Base-by-base conservation (phyloP, 1,139 yeast genomes). In the Saccharomyces hybrid region DNA sequence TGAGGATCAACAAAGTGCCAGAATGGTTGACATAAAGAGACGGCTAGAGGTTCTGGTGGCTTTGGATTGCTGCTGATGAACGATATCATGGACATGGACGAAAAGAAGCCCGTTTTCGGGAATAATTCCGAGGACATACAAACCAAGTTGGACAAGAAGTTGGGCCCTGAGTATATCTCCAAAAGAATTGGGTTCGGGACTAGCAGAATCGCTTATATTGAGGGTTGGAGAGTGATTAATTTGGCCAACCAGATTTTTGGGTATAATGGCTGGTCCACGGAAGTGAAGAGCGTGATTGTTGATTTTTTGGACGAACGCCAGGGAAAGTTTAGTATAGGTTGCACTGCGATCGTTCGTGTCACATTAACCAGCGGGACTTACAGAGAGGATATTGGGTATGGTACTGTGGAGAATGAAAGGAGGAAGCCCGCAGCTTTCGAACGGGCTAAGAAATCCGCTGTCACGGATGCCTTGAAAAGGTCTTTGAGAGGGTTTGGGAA, bases 91-190 rank as follows among this genome's bases (percentile, higher is more conserved):
- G 56, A 44, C 49, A 64, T 63, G 66, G 69, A 64, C 9, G 66
- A 63, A 32, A 59, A 58, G 46, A 63, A 62, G 47, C 61, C 62
- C 1, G 58, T 58, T 50, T 38, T 51, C 2, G 52, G 53, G 9
- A 61, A 61, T 9, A 49, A 59, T 8, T 61, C 57, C 50, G 66
- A 63, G 3, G 73, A 70, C 47, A 71, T 73, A 32, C 75, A 72
- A 50, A 55, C 68, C 2, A 73, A 73, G 55, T 71, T 86, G 47
- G 82, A 82, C 59, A 81, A 79, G 61, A 82, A 83, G 29, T 74
- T 90, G 34, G 99, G 99, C 0, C 97, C 98, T 0, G 98, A 91
- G 69, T 91, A 82, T 65, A 84, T 93, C 32, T 83, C 96, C 46
- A 81, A 82, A 51, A 77, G 98, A 47, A 84, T 91, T 2, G 95